These are phyloP conservation scores for Porosira glacialis DNA, from an alignment of 352 stramenopile genomes.

Conservation along the genomic window DNA sequence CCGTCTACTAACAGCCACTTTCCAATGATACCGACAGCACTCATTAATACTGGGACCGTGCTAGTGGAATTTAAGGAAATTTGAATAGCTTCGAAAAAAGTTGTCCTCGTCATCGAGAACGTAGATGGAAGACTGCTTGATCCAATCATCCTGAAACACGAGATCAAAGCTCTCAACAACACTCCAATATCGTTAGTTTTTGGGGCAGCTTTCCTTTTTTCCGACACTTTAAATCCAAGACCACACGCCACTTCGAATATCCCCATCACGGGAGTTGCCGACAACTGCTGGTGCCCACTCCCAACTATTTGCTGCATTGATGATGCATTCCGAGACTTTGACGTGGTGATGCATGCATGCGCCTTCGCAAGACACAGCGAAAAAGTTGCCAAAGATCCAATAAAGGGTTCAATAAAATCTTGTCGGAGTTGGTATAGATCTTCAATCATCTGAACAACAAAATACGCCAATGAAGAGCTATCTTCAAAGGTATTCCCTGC, in stretches of 20 bases:
- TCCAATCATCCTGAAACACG: conserved; percentile 56
- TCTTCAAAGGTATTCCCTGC: too few relatives aligned
- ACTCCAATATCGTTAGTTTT: conserved; percentile 29
- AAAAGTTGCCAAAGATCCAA: conserved; percentile 58
- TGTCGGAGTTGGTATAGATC: conserved; percentile 33
- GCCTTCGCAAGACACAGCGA: conserved; percentile 49
- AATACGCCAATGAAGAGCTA: conserved; percentile 19
- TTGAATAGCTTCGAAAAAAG: conserved; percentile 61
- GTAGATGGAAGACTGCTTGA: conserved; percentile 49
- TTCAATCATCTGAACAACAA: conserved; percentile 59
- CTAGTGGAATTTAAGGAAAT: conserved; percentile 70
- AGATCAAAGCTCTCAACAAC: conserved; percentile 37
- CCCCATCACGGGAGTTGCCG: conserved; percentile 67
- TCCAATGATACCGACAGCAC: conserved; percentile 59
- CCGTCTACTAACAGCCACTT: conserved; percentile 55
- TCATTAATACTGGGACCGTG: conserved; percentile 68
- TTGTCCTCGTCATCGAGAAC: conserved; percentile 67
- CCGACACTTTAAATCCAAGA: conserved; percentile 35
- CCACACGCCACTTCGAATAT: conserved; percentile 64
- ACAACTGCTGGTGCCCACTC: conserved; percentile 49
- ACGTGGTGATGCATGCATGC: conserved; percentile 52
- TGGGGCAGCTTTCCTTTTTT: conserved; percentile 11
- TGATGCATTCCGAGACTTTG: conserved; percentile 38
- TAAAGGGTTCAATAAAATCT: conserved; percentile 58
- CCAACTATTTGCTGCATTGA: conserved; percentile 45